These are phyloP conservation scores for Psilocybe cyanescens DNA, from an alignment of 768 basidiomycete species.

Conservation along the genomic window DNA sequence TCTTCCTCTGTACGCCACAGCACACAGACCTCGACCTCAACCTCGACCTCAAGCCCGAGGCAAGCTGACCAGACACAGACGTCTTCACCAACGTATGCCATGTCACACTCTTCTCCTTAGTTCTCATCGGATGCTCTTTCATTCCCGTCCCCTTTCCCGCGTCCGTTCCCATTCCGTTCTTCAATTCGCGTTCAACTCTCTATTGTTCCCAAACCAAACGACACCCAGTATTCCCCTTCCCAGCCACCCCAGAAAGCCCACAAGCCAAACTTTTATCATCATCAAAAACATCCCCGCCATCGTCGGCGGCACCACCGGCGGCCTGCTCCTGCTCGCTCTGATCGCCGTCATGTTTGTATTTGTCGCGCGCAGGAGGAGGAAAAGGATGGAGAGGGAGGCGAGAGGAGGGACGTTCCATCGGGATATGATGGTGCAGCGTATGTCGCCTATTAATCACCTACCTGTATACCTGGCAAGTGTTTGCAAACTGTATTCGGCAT, in stretches of 20 bases:
- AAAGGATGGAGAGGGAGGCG: background rate
- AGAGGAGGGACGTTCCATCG: constrained; percentile 23
- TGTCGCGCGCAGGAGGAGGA: constrained; percentile 13
- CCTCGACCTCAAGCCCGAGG: background rate
- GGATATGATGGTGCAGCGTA: constrained; percentile 23
- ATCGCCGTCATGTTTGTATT: constrained; percentile 16
- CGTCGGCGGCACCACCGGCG: constrained; percentile 21
- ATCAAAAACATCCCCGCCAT: constrained; percentile 16
- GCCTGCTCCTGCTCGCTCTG: constrained; percentile 17
- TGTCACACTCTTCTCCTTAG: background rate
- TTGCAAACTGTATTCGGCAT: too few relatives aligned
- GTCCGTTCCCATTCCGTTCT: too few relatives aligned
- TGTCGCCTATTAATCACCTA: too few relatives aligned
- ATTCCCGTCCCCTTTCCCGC: background rate
- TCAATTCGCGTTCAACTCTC: too few relatives aligned
- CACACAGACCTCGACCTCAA: background rate
- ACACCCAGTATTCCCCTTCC: too few relatives aligned
- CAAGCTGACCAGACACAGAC: too few relatives aligned
- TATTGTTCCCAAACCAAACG: too few relatives aligned
- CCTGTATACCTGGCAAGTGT: too few relatives aligned
- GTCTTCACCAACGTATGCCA: too few relatives aligned
- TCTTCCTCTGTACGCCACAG: background rate
- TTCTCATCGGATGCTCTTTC: background rate
- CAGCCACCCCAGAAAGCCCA: background rate
- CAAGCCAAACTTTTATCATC: background rate